A percentile compares a stretch with the other conserved stretches of the same genome.
Conservation (phyloP, 2,329 filamentous ascomycete genomes). For the Aspergillus cejpii region DNA sequence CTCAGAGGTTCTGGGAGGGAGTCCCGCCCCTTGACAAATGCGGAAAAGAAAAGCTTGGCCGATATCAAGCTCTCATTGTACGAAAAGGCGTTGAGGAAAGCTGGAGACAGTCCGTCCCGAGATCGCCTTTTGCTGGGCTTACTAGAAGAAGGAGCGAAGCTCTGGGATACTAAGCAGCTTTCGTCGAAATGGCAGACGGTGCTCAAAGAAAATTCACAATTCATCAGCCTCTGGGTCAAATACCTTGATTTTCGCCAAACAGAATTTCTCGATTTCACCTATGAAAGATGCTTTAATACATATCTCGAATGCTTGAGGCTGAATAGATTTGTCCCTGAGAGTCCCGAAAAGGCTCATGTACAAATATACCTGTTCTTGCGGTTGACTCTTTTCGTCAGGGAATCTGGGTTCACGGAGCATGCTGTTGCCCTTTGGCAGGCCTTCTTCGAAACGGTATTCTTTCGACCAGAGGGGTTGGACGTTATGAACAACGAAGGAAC, state of each 20-base stretch:
- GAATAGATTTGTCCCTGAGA: constrained; percentile 20
- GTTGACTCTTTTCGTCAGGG: constrained; percentile 64
- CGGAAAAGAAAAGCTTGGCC: constrained; percentile 62
- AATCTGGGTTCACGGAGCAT: constrained; percentile 71
- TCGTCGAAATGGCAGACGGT: constrained; percentile 60
- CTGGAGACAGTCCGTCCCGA: constrained; percentile 43
- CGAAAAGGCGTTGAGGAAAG: constrained; percentile 63
- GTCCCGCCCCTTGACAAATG: constrained; percentile 44
- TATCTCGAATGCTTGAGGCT: constrained; percentile 54
- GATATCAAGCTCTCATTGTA: constrained; percentile 76
- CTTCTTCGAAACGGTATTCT: constrained; percentile 64
- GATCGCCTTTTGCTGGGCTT: constrained; percentile 60
- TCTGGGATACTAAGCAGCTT: constrained; percentile 63
- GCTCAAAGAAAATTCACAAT: constrained; percentile 50
- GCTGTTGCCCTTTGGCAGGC: constrained; percentile 79
- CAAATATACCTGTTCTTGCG: constrained; percentile 67
- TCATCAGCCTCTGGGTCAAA: constrained; percentile 63
- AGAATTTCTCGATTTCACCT: constrained; percentile 59
- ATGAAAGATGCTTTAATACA: constrained; percentile 56
- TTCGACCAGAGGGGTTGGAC: constrained; percentile 43
- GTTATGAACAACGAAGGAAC: constrained; percentile 9
- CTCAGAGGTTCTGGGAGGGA: constrained; percentile 43
- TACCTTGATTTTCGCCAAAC: constrained; percentile 67
- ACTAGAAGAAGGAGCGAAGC: constrained; percentile 64
- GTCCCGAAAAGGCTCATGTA: constrained; percentile 29